Evolutionary conservation across 2,329 filamentous ascomycete species (phyloP), one percentile per base, ranked within the genome.

Genomic region (Corniculantispora saksenae): DNA sequence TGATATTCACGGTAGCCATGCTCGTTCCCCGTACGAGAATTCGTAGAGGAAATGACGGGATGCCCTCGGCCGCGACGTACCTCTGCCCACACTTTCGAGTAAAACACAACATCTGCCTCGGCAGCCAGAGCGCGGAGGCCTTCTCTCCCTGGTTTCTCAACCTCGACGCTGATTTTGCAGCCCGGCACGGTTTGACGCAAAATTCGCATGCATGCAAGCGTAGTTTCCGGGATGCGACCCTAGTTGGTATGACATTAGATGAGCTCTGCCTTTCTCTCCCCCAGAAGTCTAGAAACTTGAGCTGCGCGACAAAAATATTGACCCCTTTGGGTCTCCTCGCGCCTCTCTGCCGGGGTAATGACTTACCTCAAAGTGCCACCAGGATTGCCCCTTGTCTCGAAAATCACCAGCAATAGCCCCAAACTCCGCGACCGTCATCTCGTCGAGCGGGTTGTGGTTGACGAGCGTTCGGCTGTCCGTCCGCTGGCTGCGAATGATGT

Each of bases 291-390:
- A n/a, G n/a, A n/a, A n/a, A n/a, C n/a, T n/a, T n/a, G n/a, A n/a
- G n/a, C n/a, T n/a, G n/a, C n/a, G n/a, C n/a, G n/a, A n/a, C n/a
- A n/a, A n/a, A n/a, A n/a, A n/a, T n/a, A n/a, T n/a, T n/a, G n/a
- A n/a, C n/a, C n/a, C n/a, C n/a, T n/a, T n/a, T n/a, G n/a, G n/a
- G n/a, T n/a, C n/a, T n/a, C n/a, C n/a, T n/a, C n/a, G n/a, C n/a
- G n/a, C n/a, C n/a, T 32, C 32, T 32, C 32, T 6, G 32, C 32
- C 5, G 32, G 32, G 25, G 6, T 23, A 38, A n/a, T 5, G 8
- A 32, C 78, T 71, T 73, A 87, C 88, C 81, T 92, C 90, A 70
- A 92, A 92, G 78, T 93, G 90, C 79, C 87, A 90, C 89, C 88
- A 92, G 27, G 77, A 79, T 62, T 77, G 73, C 38, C 76, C 72